These are phyloP conservation scores for Endotrypanum monterogeii DNA, from an alignment of 208 protist species.

Conservation along the genomic window DNA sequence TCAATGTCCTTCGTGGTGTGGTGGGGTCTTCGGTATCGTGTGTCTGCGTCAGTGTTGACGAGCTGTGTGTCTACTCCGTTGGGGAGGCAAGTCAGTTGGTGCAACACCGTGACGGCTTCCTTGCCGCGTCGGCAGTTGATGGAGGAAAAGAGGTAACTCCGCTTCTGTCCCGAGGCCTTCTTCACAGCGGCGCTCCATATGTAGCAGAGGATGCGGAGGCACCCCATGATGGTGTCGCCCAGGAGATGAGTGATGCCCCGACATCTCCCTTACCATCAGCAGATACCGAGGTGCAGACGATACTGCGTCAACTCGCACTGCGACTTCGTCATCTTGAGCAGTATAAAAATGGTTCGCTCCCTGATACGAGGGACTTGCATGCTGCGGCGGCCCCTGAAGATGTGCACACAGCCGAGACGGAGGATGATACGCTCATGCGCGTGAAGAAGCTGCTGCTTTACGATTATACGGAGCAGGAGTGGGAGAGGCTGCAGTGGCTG, in stretches of 20 bases:
- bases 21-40: constrained; percentile 46
- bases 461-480: constrained; percentile 63
- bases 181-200: not conserved
- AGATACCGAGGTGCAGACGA: not conserved
- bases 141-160: constrained; percentile 6
- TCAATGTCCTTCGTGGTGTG: constrained; percentile 12
- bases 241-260: not conserved
- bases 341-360: not conserved
- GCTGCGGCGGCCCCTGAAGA: constrained; percentile 2
- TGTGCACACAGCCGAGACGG: not conserved
- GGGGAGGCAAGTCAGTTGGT: constrained; percentile 41
- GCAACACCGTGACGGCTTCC: constrained; percentile 12
- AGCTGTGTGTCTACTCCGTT: constrained; percentile 71
- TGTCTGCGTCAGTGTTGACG: constrained; percentile 75
- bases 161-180: constrained; percentile 14
- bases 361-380: not conserved
- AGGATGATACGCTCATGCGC: constrained; percentile 16
- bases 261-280: not conserved
- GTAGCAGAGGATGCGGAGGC: not conserved
- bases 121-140: not conserved
- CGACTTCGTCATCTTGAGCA: constrained; percentile 6
- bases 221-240: not conserved
- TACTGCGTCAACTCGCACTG: constrained; percentile 12
- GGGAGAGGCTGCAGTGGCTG: constrained; percentile 44
- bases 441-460: constrained; percentile 44